phyloP scores from a whole-genome alignment of 148 eudicot species.

The Arbutus unedo region DNA sequence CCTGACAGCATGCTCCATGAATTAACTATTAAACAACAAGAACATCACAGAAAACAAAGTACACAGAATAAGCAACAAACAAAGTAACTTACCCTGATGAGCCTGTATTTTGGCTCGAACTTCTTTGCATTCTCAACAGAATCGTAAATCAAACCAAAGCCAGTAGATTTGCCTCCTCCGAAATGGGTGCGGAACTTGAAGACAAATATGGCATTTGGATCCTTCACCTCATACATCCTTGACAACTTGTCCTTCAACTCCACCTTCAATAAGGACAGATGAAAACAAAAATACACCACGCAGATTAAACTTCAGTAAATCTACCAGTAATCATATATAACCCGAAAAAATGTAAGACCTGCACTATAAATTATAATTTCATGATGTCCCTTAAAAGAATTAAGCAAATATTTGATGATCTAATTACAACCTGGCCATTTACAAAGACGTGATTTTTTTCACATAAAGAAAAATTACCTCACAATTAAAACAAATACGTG shows the following conservation, averaged over 20 bases:
- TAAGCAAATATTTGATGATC: no score
- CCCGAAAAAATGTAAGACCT: neutral
- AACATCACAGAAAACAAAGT: no score
- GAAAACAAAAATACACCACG: neutral
- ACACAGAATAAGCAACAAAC: neutral
- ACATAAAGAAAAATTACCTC: neutral
- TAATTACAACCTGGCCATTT: no score
- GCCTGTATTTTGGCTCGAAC: conserved; percentile 79
- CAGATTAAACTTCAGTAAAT: neutral
- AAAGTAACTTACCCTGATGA: conserved; percentile 58
- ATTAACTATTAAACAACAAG: neutral
- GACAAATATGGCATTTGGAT: conserved; percentile 62
- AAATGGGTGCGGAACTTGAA: conserved; percentile 88
- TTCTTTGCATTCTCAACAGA: conserved; percentile 80
- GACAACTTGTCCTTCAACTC: conserved; percentile 77
- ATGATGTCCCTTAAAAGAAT: no score
- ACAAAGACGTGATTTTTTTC: neutral
- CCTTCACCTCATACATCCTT: conserved; percentile 69
- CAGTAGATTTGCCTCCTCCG: conserved; percentile 91
- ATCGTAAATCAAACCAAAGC: conserved; percentile 81
- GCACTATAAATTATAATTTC: neutral
- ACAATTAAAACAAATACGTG: neutral
- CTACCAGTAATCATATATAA: neutral
- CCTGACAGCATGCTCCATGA: neutral
- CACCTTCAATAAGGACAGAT: conserved; percentile 32